Evolutionary conservation across 306 rosid genomes (phyloP).

Genomic region (Rosa persica): DNA sequence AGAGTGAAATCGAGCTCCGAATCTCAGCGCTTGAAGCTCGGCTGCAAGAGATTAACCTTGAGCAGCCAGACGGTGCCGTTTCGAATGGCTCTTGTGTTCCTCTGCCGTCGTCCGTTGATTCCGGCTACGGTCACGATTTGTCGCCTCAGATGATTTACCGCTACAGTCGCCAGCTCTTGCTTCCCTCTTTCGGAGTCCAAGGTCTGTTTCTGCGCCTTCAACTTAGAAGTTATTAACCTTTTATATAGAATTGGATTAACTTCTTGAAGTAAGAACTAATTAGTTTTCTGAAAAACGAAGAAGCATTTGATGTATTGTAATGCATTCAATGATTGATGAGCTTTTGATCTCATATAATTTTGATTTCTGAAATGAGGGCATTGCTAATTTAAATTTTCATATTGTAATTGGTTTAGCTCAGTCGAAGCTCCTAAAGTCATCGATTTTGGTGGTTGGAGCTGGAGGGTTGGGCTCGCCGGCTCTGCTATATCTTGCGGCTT

Average conservation of each 20-base stretch:
- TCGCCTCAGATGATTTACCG: conserved; percentile 72
- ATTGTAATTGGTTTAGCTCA: conserved; percentile 47
- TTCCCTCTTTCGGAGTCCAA: conserved; percentile 89
- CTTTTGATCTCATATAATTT: neutral
- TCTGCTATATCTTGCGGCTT: conserved; percentile 79
- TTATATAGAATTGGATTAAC: neutral
- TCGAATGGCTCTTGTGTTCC: conserved; percentile 42
- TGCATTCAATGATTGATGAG: neutral
- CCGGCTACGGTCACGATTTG: conserved; percentile 39
- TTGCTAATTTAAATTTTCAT: neutral
- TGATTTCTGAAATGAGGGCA: neutral
- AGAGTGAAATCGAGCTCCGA: conserved; percentile 49
- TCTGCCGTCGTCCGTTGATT: conserved; percentile 15
- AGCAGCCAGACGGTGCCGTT: conserved; percentile 29
- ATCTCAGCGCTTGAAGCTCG: conserved; percentile 68
- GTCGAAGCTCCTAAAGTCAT: conserved; percentile 68
- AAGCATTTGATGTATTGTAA: neutral
- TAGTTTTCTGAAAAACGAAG: too few species aligned
- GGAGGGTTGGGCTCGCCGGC: conserved; percentile 98
- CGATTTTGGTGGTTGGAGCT: conserved; percentile 88
- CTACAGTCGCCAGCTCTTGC: conserved; percentile 93
- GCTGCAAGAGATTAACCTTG: conserved; percentile 42
- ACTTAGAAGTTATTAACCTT: neutral
- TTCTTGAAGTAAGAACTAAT: too few species aligned
- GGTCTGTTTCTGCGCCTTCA: conserved; percentile 28